Conservation (phyloP, 2,329 filamentous ascomycete genomes). For the Aspergillus hortae region DNA sequence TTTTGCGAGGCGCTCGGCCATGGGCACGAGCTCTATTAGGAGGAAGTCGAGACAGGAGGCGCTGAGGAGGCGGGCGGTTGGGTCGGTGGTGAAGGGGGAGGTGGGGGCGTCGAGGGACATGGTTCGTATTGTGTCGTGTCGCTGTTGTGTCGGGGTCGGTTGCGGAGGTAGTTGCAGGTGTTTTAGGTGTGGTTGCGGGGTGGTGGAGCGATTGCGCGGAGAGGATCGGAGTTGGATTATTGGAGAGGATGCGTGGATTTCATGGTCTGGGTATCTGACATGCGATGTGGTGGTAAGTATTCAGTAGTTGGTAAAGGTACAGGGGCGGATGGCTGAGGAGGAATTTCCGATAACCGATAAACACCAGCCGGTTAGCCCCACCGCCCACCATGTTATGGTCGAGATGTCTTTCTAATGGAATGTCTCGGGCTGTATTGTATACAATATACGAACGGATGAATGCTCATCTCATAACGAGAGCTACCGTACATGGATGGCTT, state of each 20-base stretch:
- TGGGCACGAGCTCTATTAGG: conserved; percentile 92
- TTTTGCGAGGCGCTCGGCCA: conserved; percentile 80
- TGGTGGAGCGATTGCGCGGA: too few relatives aligned
- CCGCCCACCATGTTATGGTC: background rate
- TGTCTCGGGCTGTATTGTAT: too few relatives aligned
- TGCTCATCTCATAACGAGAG: too few relatives aligned
- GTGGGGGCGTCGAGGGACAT: conserved; percentile 74
- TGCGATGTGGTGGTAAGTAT: background rate
- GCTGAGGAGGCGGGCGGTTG: conserved; percentile 71
- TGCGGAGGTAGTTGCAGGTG: too few relatives aligned
- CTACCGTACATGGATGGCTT: too few relatives aligned
- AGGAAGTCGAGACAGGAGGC: conserved; percentile 89
- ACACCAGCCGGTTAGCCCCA: background rate
- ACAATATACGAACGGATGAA: too few relatives aligned
- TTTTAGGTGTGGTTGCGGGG: too few relatives aligned
- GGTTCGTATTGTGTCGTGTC: background rate
- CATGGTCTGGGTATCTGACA: background rate
- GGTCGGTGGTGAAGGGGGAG: conserved; percentile 69
- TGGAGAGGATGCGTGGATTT: background rate
- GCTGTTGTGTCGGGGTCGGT: too few relatives aligned
- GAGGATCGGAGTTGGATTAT: conserved; percentile 6
- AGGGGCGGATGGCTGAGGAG: too few relatives aligned
- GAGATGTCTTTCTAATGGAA: too few relatives aligned
- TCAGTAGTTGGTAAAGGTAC: background rate
- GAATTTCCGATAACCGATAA: background rate